A percentile compares a stretch with the other conserved stretches of the same genome.
Conservation (phyloP, 805 yeast genomes). For the Teunomyces kruisii region DNA sequence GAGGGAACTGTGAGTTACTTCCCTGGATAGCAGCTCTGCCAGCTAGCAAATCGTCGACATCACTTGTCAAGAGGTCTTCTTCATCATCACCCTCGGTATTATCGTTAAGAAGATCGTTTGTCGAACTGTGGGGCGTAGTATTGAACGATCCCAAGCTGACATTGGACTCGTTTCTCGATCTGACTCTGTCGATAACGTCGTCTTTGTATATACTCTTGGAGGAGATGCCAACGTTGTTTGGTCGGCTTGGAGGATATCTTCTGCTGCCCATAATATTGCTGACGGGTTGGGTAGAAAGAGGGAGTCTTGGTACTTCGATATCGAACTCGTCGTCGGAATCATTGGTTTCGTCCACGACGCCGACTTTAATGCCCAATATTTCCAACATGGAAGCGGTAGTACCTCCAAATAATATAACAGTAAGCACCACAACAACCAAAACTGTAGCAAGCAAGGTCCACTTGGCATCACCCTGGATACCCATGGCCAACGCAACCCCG, state of each 20-base stretch:
- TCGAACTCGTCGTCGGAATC: constrained; percentile 95
- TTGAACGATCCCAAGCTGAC: constrained; percentile 22
- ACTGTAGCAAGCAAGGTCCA: constrained; percentile 90
- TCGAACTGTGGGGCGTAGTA: constrained; percentile 6
- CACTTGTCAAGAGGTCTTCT: constrained; percentile 29
- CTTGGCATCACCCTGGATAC: constrained; percentile 91
- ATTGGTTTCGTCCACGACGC: constrained; percentile 70
- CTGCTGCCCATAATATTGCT: constrained; percentile 22
- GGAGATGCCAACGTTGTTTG: constrained; percentile 6
- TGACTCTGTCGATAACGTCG: constrained; percentile 12
- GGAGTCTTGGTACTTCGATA: constrained; percentile 66
- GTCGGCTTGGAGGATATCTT: constrained; percentile 13
- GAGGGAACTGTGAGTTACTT: not conserved
- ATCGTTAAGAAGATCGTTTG: constrained; percentile 7
- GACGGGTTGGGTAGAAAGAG: constrained; percentile 14
- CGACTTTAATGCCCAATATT: constrained; percentile 87
- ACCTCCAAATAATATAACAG: constrained; percentile 96
- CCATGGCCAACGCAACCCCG: constrained; percentile 98
- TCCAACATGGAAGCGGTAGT: constrained; percentile 98
- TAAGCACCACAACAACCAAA: constrained; percentile 90
- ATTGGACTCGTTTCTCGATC: constrained; percentile 32
- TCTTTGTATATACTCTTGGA: constrained; percentile 17
- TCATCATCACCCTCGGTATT: constrained; percentile 16
- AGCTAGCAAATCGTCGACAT: constrained; percentile 38
- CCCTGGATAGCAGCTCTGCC: constrained; percentile 4